phyloP scores from a whole-genome alignment of 2,329 filamentous ascomycete genomes.

The Truncatella angustata region DNA sequence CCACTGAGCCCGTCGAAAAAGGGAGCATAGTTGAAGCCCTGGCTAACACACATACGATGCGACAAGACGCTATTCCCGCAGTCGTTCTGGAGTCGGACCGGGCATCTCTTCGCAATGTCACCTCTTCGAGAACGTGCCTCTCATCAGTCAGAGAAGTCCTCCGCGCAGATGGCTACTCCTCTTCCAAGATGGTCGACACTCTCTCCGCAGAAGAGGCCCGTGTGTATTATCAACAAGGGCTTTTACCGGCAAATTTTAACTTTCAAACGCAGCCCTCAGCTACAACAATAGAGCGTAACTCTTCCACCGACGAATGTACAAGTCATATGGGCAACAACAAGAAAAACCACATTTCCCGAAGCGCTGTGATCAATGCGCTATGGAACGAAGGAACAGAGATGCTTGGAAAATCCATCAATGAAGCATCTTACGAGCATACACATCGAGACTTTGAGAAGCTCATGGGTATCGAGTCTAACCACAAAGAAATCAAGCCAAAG shows the following conservation, averaged over 20 bases:
- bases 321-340: slow-evolving; percentile 15
- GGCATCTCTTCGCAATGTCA: not conserved
- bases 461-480: slow-evolving; percentile 37
- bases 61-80: not conserved
- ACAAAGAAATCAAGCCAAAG: slow-evolving; percentile 21
- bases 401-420: slow-evolving; percentile 31
- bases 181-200: slow-evolving; percentile 27
- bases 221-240: slow-evolving; percentile 28
- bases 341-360: slow-evolving; percentile 21
- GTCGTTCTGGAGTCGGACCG: not conserved
- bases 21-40: no score
- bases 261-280: slow-evolving; percentile 11
- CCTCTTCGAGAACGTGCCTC: not conserved
- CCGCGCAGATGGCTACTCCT: slow-evolving; percentile 4
- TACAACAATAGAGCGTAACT: slow-evolving; percentile 20
- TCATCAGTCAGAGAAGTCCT: slow-evolving; percentile 8
- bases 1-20: not conserved
- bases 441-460: slow-evolving; percentile 24
- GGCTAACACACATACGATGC: no score
- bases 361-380: slow-evolving; percentile 27
- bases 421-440: slow-evolving; percentile 29
- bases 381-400: slow-evolving; percentile 40
- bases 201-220: slow-evolving; percentile 24
- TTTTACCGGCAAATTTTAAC: slow-evolving; percentile 29
- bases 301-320: slow-evolving; percentile 12